These are phyloP conservation scores for Pyrenula aspistea DNA, from an alignment of 495 filamentous ascomycete genomes.

Conservation along the genomic window DNA sequence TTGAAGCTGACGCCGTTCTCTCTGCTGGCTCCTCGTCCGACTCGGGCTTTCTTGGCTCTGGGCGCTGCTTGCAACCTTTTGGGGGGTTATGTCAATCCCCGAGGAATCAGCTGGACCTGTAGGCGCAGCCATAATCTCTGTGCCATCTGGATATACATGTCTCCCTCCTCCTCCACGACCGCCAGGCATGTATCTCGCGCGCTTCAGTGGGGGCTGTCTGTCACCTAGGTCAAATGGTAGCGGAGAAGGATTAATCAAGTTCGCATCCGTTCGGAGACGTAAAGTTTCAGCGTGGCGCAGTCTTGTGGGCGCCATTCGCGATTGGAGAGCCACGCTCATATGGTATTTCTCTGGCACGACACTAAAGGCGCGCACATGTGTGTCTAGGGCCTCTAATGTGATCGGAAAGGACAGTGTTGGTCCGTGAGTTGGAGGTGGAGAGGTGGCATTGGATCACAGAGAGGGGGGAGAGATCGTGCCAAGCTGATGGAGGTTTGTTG, in stretches of 20 bases:
- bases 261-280: not conserved
- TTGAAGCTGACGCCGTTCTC: slow-evolving; percentile 8
- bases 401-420: not conserved
- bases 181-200: slow-evolving; percentile 40
- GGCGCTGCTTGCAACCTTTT: slow-evolving; percentile 6
- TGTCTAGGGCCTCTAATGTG: not conserved
- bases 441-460: not conserved
- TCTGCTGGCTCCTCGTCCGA: slow-evolving; percentile 16
- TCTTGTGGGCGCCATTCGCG: not conserved
- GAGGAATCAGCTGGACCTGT: not conserved
- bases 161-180: slow-evolving; percentile 71
- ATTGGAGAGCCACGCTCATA: not conserved
- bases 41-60: slow-evolving; percentile 16
- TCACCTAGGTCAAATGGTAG: not conserved
- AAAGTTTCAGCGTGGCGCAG: not conserved
- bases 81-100: slow-evolving; percentile 8
- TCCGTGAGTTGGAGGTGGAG: not conserved
- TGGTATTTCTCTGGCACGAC: not conserved
- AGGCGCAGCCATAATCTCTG: slow-evolving; percentile 15
- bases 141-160: slow-evolving; percentile 54
- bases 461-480: too few relatives aligned
- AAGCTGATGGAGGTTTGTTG: too few relatives aligned
- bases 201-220: not conserved
- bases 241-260: not conserved
- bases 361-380: not conserved